Base-by-base conservation (phyloP, 2,329 filamentous ascomycete species). In the Ascochyta koolunga region DNA sequence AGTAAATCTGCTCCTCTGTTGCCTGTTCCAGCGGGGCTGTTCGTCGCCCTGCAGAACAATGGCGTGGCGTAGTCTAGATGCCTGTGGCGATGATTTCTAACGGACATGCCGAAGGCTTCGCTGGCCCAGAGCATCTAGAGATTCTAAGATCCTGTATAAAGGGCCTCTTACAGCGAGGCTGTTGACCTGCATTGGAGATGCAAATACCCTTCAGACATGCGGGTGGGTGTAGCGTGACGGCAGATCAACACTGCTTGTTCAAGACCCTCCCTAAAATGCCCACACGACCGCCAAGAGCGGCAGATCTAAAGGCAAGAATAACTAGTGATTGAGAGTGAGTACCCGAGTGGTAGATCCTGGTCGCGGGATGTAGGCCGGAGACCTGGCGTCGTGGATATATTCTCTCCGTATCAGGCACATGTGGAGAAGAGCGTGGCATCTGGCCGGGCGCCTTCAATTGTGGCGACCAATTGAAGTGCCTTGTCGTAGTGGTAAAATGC, bases 241-340 rank as follows among this genome's bases (percentile, higher is more conserved):
- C 32, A 49, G 40, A 50, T 45, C 40, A 47, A n/a, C 38, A 38
- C 37, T 32, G 45, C 36, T 25, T 22, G 4, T 40, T 11, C 10
- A 33, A 38, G 40, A 41, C 51, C 40, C 40, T 37, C 51, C 42
- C 25, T 40, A 40, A 19, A 18, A 35, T 54, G 51, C 31, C 50
- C 36, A 54, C 51, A 53, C 16, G 57, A 61, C 61, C 42, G 51
- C 49, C 50, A 54, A 56, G 50, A 46, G 55, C 58, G 61, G 53
- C 47, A 56, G 54, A 62, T 61, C 52, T 50, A 47, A 44, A 27
- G 53, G 19, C 60, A 51, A 54, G 58, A 54, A 38, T 54, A 25
- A 36, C 51, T 19, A 31, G 45, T 37, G 5, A 50, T 37, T n/a
- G 18, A 24, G 11, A 50, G 27, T 35, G 15, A 41, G 29, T 40